A percentile compares a stretch with the other conserved stretches of the same genome.
These are phyloP conservation scores for Sorghum bicolor DNA, from an alignment of 176 grass and related monocot species.

Conservation along the genomic window Sorghum_bicolor_NCBIv3 NC_012870.2:67240501-67241000, in stretches of 20 bases:
- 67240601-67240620: not conserved
- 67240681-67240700: not conserved
- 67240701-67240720: slow-evolving; percentile 7
- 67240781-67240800: not conserved
- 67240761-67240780: not conserved
- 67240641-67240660: no score
- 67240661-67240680: not conserved
- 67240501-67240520: slow-evolving; percentile 3
- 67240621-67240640: not conserved
- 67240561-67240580: not conserved
- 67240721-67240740: not conserved
- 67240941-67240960: not conserved
- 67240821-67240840: not conserved
- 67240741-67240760: not conserved
- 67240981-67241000: not conserved
- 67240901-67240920: not conserved
- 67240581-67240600: not conserved
- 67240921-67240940: not conserved
- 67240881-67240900: not conserved
- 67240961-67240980: no score
- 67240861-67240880: not conserved
- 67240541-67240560: not conserved
- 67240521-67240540: not conserved
- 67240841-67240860: no score
- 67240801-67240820: not conserved